Base-by-base conservation (phyloP, 371 early-diverging fungal genomes). In the Syncephalis plumigaleata region DNA sequence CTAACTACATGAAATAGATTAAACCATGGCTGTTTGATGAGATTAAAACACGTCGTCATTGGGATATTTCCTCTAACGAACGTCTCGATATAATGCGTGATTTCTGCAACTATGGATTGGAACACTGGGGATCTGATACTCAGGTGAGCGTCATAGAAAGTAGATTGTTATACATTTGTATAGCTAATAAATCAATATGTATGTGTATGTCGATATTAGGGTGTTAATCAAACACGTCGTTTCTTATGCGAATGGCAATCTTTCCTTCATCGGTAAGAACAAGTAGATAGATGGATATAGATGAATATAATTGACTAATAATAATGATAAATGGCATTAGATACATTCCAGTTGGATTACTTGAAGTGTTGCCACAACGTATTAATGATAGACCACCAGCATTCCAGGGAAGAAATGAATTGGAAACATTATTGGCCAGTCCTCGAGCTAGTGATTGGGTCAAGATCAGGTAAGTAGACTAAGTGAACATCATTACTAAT, bases 21-120 rank as follows among this genome's bases (percentile, higher is more conserved):
- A 97, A 97, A 70, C 98, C 98, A 7, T 97, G 98, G 98, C 64
- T 97, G 2, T 90, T 90, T 63, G 71, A 78, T n/a, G 97, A 96
- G 60, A 92, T 96, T 56, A 79, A 84, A 52, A 74, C 79, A 20
- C 74, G 81, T 45, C 66, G 78, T 17, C 74, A 87, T 44, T 89
- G 81, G 80, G 98, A 97, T 59, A 93, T 94, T 45, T 82, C 87
- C 20, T 71, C 91, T 0, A 55, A 66, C 3, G 95, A 97, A 65
- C 80, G 98, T 22, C 68, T 97, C 46, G 94, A 91, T 36, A 82
- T 97, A 51, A 58, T 94, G 53, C 73, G 76, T 46, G 63, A 77
- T 27, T 97, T 84, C 65, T 78, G 79, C 21, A 58, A 78, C 31
- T 87, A 72, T 59, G 98, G 94, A 24, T 58, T 94, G 45, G 94